phyloP scores from a whole-genome alignment of 805 yeast genomes.

The Vanderwaltozyma tropicalis region DNA sequence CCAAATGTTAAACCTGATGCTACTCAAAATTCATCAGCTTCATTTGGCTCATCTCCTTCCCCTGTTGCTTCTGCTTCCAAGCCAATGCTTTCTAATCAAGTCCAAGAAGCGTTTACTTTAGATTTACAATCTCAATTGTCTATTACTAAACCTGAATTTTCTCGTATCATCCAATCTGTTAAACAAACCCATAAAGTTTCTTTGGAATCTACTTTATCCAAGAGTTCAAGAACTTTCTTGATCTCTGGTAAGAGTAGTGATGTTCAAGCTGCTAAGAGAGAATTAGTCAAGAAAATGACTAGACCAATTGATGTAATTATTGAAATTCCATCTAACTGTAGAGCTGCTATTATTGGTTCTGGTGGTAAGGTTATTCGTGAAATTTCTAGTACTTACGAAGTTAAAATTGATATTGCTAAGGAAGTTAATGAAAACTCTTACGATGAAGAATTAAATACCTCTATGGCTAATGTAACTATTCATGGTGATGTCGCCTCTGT shows the following conservation, averaged over 20 bases:
- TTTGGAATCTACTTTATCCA: conserved; percentile 75
- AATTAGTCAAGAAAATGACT: conserved; percentile 64
- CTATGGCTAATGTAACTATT: conserved; percentile 49
- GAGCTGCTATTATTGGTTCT: conserved; percentile 76
- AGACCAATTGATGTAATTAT: conserved; percentile 57
- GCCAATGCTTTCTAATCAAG: conserved; percentile 44
- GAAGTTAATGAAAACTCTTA: conserved; percentile 29
- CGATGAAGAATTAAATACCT: conserved; percentile 51
- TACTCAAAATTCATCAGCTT: conserved; percentile 7
- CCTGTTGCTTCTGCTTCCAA: conserved; percentile 27
- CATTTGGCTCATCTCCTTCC: conserved; percentile 15
- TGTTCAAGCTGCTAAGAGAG: conserved; percentile 62
- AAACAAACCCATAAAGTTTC: conserved; percentile 50
- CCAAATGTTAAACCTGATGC: conserved; percentile 35
- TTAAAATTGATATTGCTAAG: conserved; percentile 51
- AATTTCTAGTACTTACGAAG: conserved; percentile 58
- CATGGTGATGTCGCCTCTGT: conserved; percentile 84
- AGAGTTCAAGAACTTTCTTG: conserved; percentile 71
- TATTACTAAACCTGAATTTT: conserved; percentile 53
- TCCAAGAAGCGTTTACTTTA: conserved; percentile 74
- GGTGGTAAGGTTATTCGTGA: conserved; percentile 77
- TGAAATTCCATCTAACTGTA: conserved; percentile 62
- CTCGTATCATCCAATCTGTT: conserved; percentile 53
- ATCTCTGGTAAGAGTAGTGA: conserved; percentile 63
- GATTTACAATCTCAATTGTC: conserved; percentile 58